A percentile compares a stretch with the other conserved stretches of the same genome.
These are phyloP conservation scores for Byssothecium circinans DNA, from an alignment of 2,329 filamentous ascomycete genomes.

Conservation along the genomic window DNA sequence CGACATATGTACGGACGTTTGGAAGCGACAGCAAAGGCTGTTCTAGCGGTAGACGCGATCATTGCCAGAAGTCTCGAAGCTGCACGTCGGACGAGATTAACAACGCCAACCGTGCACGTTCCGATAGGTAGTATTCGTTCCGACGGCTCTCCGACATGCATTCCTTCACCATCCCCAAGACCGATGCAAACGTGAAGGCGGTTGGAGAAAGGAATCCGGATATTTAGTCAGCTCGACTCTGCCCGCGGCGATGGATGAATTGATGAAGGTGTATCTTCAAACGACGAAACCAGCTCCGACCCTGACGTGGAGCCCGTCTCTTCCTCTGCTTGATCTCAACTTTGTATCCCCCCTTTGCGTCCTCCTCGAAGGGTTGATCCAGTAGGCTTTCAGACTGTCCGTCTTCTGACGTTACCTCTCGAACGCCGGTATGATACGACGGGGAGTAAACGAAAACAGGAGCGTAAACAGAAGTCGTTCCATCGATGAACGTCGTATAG, in stretches of 20 bases:
- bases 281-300: too few species aligned
- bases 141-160: constrained; percentile 2
- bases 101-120: constrained; percentile 31
- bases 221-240: too few species aligned
- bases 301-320: too few species aligned
- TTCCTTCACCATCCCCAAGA: not conserved
- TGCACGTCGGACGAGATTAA: constrained; percentile 17
- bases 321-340: too few species aligned
- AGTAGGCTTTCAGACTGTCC: not conserved
- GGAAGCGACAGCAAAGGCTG: constrained; percentile 20
- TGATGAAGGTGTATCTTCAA: too few species aligned
- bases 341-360: not conserved
- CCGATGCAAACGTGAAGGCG: too few species aligned
- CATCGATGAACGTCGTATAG: constrained; percentile 3
- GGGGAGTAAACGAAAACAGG: constrained; percentile 1
- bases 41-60: constrained; percentile 27
- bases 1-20: constrained; percentile 34
- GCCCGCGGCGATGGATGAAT: too few species aligned
- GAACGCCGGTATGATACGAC: not conserved
- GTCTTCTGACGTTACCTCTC: not conserved
- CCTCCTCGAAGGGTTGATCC: not conserved
- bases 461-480: not conserved
- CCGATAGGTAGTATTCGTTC: constrained; percentile 16
- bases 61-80: constrained; percentile 29
- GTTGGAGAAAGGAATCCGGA: too few species aligned